These are phyloP conservation scores for Trichaptum fuscoviolaceum DNA, from an alignment of 768 basidiomycete species.

Conservation along the genomic window DNA sequence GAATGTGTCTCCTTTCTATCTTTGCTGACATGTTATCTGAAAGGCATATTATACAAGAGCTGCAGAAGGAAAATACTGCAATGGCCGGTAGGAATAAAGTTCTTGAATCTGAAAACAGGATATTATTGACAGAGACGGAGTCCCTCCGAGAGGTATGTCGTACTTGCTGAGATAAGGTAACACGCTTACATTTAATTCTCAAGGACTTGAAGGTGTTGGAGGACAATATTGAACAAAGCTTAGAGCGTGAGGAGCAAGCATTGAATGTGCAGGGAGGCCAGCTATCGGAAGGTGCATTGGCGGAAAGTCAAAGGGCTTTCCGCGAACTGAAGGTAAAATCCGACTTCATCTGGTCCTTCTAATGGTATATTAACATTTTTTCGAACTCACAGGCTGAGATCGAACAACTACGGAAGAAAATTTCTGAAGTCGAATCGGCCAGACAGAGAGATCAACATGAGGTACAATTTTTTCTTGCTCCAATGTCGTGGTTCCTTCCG, in stretches of 20 bases:
- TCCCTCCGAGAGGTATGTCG: conserved; percentile 64
- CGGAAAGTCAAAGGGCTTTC: conserved; percentile 22
- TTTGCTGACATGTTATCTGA: conserved; percentile 6
- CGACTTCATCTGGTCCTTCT: conserved; percentile 38
- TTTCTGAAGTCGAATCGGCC: conserved; percentile 65
- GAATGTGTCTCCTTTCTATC: background rate
- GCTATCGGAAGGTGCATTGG: background rate
- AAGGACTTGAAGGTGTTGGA: conserved; percentile 78
- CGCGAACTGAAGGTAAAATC: conserved; percentile 46
- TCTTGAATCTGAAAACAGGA: conserved; percentile 72
- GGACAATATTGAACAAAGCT: conserved; percentile 60
- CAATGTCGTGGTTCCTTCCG: conserved; percentile 6
- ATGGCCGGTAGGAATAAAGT: conserved; percentile 59
- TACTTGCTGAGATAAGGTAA: background rate
- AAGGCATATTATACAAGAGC: conserved; percentile 83
- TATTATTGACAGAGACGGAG: conserved; percentile 59
- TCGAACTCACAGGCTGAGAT: conserved; percentile 45
- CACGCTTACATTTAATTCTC: background rate
- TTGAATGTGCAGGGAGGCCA: conserved; percentile 38
- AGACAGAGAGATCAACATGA: conserved; percentile 67
- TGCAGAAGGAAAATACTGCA: conserved; percentile 74
- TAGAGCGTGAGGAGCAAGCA: conserved; percentile 46
- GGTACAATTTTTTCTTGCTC: conserved; percentile 34
- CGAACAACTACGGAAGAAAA: conserved; percentile 65
- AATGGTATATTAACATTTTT: background rate